phyloP scores from a whole-genome alignment of 1,284 basidiomycete species.

The Ustilago cynodontis region DNA sequence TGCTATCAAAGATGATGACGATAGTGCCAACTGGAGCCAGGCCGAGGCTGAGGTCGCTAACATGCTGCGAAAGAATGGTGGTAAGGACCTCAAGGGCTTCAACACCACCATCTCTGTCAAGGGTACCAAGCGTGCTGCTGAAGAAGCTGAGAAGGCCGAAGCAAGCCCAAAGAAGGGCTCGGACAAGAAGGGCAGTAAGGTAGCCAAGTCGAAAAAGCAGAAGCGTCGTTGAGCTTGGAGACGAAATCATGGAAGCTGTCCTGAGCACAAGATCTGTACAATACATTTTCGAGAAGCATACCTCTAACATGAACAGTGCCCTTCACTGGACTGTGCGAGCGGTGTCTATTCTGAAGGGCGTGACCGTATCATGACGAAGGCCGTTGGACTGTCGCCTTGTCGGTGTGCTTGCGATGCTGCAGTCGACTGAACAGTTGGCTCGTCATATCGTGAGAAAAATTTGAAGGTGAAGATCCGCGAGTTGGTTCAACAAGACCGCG shows the following conservation, averaged over 20 bases:
- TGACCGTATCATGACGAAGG: too few relatives aligned
- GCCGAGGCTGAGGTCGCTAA: slow-evolving; percentile 62
- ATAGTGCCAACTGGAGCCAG: slow-evolving; percentile 55
- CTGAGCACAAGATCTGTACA: neutral
- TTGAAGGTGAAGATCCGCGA: neutral
- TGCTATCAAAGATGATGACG: slow-evolving; percentile 47
- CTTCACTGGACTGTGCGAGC: too few relatives aligned
- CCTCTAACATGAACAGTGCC: too few relatives aligned
- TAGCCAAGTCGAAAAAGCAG: slow-evolving; percentile 31
- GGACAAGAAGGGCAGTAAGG: slow-evolving; percentile 31
- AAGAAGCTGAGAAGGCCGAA: slow-evolving; percentile 25
- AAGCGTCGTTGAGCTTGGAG: slow-evolving; percentile 24
- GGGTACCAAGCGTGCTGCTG: slow-evolving; percentile 39
- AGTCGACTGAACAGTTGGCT: neutral
- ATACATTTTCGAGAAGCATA: neutral
- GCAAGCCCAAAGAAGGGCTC: slow-evolving; percentile 29
- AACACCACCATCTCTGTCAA: slow-evolving; percentile 55
- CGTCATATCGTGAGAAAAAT: neutral
- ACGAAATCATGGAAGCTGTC: neutral
- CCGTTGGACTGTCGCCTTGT: too few relatives aligned
- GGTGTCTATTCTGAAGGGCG: too few relatives aligned
- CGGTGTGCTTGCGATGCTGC: too few relatives aligned
- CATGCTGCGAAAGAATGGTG: slow-evolving; percentile 48
- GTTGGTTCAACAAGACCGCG: neutral
- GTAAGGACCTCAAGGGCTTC: slow-evolving; percentile 44